Conservation (phyloP, 1,284 basidiomycete species). For the Ganoderma multipileum region DNA sequence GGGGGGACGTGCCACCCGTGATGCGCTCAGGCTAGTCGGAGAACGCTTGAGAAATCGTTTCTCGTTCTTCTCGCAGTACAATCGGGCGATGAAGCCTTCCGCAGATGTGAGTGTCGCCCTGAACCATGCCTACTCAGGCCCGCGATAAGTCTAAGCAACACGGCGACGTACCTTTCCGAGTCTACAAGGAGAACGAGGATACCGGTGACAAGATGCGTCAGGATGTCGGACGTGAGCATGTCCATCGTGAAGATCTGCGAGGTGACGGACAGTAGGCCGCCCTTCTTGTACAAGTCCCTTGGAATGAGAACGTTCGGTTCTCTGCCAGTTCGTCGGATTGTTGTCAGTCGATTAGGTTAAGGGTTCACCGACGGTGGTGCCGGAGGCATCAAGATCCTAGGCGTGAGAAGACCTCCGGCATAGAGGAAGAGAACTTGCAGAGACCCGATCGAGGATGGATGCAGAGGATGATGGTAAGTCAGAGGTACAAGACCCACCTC, state of each 20-base stretch:
- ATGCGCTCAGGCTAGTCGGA: constrained; percentile 97
- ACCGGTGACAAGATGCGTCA: constrained; percentile 33
- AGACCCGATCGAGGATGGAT: constrained; percentile 51
- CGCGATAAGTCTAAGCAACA: too few species aligned
- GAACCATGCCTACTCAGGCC: constrained; percentile 42
- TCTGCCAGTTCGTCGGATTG: background rate
- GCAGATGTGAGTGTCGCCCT: constrained; percentile 87
- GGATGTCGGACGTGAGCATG: constrained; percentile 92
- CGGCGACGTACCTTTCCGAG: constrained; percentile 41
- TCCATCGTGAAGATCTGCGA: constrained; percentile 95
- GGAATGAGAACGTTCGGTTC: constrained; percentile 39
- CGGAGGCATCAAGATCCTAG: constrained; percentile 47
- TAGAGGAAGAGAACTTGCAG: constrained; percentile 51
- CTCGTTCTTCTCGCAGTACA: constrained; percentile 90
- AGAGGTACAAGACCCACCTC: too few species aligned
- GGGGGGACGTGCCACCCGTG: constrained; percentile 88
- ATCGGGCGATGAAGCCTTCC: constrained; percentile 90
- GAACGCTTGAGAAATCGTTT: constrained; percentile 94
- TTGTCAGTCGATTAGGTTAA: background rate
- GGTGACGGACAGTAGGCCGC: constrained; percentile 92
- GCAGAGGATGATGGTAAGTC: constrained; percentile 25
- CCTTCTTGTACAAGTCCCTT: constrained; percentile 76
- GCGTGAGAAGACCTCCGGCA: constrained; percentile 39
- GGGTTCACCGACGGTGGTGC: constrained; percentile 21
- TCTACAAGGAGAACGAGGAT: too few species aligned